These are phyloP conservation scores for Pilaira anomala DNA, from an alignment of 192 early-diverging fungal species.

Conservation along the genomic window DNA sequence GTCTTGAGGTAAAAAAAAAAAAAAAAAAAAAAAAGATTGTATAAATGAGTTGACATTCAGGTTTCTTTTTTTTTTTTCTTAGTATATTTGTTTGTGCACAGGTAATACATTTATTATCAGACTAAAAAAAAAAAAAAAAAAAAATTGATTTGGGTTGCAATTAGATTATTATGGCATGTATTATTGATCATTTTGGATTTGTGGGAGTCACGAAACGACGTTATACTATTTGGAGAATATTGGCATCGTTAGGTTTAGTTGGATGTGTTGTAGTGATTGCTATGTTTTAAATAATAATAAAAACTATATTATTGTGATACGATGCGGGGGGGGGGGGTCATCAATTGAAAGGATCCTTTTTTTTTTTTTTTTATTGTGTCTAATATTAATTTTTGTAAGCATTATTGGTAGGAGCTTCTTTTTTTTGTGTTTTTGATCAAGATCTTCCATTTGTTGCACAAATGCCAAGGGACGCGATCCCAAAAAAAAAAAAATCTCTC, in stretches of 20 bases:
- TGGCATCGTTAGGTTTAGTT: constrained; percentile 44
- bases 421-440: no score
- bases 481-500: no score
- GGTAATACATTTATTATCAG: constrained; percentile 11
- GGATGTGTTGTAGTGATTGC: constrained; percentile 46
- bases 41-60: not conserved
- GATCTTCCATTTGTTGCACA: no score
- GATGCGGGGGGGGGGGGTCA: no score
- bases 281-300: constrained; percentile 32
- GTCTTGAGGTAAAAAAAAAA: constrained; percentile 31
- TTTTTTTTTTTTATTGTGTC: not conserved
- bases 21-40: not conserved
- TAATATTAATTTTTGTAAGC: no score
- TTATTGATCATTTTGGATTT: constrained; percentile 51
- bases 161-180: constrained; percentile 41
- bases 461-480: no score
- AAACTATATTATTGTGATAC: no score
- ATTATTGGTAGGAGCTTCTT: no score
- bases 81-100: constrained; percentile 51
- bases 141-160: not conserved
- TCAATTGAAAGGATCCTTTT: no score
- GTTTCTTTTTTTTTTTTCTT: not conserved
- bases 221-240: constrained; percentile 42
- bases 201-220: constrained; percentile 43
- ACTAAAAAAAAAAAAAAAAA: not conserved